phyloP scores from a whole-genome alignment of 2,329 filamentous ascomycete genomes.

The Teratosphaeria gauchensis region DNA sequence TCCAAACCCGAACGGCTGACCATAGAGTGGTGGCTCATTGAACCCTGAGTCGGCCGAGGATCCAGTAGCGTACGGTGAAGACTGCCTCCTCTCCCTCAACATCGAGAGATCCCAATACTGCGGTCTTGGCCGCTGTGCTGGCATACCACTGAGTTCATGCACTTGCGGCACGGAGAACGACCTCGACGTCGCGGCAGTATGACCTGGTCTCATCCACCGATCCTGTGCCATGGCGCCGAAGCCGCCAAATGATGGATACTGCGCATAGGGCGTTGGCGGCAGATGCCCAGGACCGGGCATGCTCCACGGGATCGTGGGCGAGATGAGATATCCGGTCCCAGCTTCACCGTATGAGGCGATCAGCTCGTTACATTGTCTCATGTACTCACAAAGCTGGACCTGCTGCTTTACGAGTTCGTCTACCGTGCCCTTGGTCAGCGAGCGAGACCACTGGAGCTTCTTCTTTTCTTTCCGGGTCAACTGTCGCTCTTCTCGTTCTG shows the following conservation, averaged over 20 bases:
- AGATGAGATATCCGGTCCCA: not conserved
- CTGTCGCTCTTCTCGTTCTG: conserved; percentile 11
- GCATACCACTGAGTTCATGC: not conserved
- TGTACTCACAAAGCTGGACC: conserved; percentile 13
- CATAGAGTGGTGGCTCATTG: conserved; percentile 13
- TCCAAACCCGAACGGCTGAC: not conserved
- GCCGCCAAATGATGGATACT: conserved; percentile 6
- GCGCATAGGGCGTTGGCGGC: conserved; percentile 12
- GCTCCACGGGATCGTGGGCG: conserved; percentile 12
- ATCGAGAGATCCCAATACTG: conserved; percentile 24
- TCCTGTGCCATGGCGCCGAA: conserved; percentile 6
- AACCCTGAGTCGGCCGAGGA: conserved; percentile 19
- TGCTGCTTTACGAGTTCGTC: conserved; percentile 15
- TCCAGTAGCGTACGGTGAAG: conserved; percentile 9
- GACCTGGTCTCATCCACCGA: conserved; percentile 5
- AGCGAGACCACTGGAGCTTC: conserved; percentile 19
- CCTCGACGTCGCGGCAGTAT: not conserved
- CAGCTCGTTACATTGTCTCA: conserved; percentile 18
- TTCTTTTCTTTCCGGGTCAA: conserved; percentile 20
- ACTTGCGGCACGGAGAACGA: not conserved
- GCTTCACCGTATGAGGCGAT: conserved; percentile 14
- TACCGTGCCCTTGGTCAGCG: conserved; percentile 13
- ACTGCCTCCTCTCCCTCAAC: conserved; percentile 14
- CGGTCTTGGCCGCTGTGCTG: conserved; percentile 1
- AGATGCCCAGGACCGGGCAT: conserved; percentile 3